Evolutionary conservation across 805 yeast genomes (phyloP).

Genomic region (Saccharomycopsis sp.): DNA sequence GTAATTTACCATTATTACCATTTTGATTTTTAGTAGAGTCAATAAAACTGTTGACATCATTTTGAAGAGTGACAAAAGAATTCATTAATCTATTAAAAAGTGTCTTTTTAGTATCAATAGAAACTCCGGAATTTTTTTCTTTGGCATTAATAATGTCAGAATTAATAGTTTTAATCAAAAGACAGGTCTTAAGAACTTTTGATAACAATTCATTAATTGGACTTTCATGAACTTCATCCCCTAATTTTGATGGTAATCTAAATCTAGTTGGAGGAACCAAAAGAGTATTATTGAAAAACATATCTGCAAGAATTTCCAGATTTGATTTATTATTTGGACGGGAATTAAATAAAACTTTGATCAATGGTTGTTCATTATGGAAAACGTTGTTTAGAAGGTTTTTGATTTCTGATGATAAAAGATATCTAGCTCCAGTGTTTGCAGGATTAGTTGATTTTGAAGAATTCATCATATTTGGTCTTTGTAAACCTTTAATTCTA

Average conservation of each 20-base stretch:
- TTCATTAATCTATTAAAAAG: constrained; percentile 88
- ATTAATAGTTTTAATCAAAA: constrained; percentile 79
- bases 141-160: constrained; percentile 63
- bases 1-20: constrained; percentile 46
- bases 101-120: constrained; percentile 62
- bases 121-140: constrained; percentile 42
- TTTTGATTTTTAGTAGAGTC: constrained; percentile 87
- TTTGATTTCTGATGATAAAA: constrained; percentile 79
- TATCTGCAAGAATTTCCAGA: constrained; percentile 50
- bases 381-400: constrained; percentile 70
- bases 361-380: constrained; percentile 54
- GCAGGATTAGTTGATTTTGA: constrained; percentile 21
- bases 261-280: constrained; percentile 96
- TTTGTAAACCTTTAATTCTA: constrained; percentile 65
- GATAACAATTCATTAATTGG: constrained; percentile 83
- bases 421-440: constrained; percentile 66
- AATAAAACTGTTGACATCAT: constrained; percentile 87
- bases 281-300: constrained; percentile 80
- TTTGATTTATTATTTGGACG: constrained; percentile 36
- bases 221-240: constrained; percentile 94
- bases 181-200: constrained; percentile 66
- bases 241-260: constrained; percentile 91
- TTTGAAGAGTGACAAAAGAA: constrained; percentile 88
- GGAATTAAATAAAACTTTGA: constrained; percentile 71
- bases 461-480: constrained; percentile 56